phyloP scores from a whole-genome alignment of 345 rosid species.

The Eucalyptus marginata region DNA sequence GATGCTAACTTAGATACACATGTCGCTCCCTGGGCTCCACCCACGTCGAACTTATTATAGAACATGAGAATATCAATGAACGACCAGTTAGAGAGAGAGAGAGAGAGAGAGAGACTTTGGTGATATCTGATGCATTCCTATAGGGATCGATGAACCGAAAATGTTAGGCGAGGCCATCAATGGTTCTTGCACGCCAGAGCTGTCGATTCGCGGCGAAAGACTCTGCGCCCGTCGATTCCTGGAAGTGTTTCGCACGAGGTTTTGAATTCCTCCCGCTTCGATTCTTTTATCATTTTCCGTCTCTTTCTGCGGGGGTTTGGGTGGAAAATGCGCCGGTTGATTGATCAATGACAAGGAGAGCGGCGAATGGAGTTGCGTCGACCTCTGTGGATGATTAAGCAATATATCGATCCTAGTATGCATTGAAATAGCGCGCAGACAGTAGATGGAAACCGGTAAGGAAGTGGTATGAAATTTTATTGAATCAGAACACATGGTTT shows the following conservation, averaged over 20 bases:
- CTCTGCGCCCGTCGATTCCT: neutral
- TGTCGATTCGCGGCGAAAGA: neutral
- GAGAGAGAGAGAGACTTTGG: neutral
- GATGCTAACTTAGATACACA: neutral
- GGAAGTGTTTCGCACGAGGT: neutral
- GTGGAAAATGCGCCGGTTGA: neutral
- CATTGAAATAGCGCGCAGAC: neutral
- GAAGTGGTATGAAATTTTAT: neutral
- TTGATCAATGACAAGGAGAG: neutral
- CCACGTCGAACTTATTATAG: neutral
- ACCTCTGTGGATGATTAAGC: neutral
- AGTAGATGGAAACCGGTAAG: neutral
- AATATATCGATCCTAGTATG: neutral
- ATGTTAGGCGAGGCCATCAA: neutral
- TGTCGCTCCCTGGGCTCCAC: neutral
- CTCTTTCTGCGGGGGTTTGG: neutral
- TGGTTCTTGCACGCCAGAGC: neutral
- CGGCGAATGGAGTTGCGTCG: neutral
- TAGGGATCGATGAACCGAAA: neutral
- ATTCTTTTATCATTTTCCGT: neutral
- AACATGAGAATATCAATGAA: neutral
- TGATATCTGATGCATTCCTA: neutral
- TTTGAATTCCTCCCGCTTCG: neutral
- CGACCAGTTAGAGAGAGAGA: neutral
- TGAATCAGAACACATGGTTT: neutral